Evolutionary conservation across 1,284 basidiomycete species (phyloP), one percentile per base, ranked within the genome.

Genomic region (Papiliotrema flavescens): DNA sequence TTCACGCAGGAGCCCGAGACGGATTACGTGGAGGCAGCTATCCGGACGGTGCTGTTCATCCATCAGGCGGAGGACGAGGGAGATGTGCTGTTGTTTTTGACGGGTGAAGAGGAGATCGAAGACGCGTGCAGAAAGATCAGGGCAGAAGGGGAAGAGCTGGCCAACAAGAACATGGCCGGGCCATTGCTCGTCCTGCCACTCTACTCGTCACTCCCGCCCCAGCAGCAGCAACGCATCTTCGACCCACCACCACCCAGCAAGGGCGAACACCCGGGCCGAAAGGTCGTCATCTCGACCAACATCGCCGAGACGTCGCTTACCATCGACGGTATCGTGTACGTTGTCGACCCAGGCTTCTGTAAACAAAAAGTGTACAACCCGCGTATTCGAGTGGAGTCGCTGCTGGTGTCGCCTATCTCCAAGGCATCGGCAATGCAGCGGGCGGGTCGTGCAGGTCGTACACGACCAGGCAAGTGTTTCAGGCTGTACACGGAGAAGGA

Each of bases 351-450:
- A 0, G 95, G 95, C 0, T 95, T 96, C 80, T 92, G 90, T 66
- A 95, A 97, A 78, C 90, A 97, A 78, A 98, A 94, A 73, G 90
- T 97, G 50, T 97, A 97, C 80, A 96, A 96, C 73, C 93, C 93
- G 0, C 84, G 94, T 32, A 96, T 98, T 64, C 85, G 96, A 60
- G 93, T 98, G 42, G 95, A 99, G 78, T 91, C 88, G 54, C 79
- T 98, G 53, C 80, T 98, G 8, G 94, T 98, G 32, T 88, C 87
- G 51, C 94, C 96, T 0, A 98, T 98, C 64, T 95, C 91, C 19
- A 97, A 98, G 74, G 94, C 94, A 0, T 92, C 88, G 1, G 95
- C 95, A 4, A 90, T 95, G 76, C 95, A 99, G 76, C 81, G 96
- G 22, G 93, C 96, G 0, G 96, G 95, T 55, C 90, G 96, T 75